Evolutionary conservation across 1,139 yeast genomes (phyloP).

Genomic region (Sugiyamaella neomexicana): DNA sequence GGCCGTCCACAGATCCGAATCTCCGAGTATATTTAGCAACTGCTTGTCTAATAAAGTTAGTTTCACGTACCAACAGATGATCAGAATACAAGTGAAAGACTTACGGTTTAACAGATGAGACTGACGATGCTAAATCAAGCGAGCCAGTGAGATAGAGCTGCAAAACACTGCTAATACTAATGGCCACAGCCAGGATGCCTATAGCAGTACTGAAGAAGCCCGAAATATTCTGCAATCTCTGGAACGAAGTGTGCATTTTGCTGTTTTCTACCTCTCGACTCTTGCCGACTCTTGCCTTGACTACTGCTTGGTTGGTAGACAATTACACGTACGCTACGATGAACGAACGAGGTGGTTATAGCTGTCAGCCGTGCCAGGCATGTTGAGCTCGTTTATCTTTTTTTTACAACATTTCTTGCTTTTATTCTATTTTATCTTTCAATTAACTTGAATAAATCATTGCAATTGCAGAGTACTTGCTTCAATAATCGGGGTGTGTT

Average conservation of each 20-base stretch:
- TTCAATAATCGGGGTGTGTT: no score
- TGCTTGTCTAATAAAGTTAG: slow-evolving; percentile 14
- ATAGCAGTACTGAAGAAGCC: slow-evolving; percentile 38
- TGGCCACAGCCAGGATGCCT: slow-evolving; percentile 31
- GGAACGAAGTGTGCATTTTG: slow-evolving; percentile 26
- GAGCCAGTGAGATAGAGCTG: slow-evolving; percentile 37
- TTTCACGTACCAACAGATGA: not conserved
- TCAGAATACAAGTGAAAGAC: slow-evolving; percentile 9
- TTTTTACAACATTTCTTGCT: not conserved
- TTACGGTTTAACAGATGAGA: slow-evolving; percentile 33
- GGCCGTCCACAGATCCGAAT: slow-evolving; percentile 68
- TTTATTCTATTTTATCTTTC: not conserved
- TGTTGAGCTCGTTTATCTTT: no score
- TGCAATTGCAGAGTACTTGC: no score
- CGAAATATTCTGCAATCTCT: slow-evolving; percentile 34
- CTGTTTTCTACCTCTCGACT: not conserved
- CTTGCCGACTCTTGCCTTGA: no score
- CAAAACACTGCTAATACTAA: slow-evolving; percentile 34
- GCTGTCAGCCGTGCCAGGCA: no score
- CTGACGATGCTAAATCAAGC: slow-evolving; percentile 29
- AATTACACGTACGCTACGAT: not conserved
- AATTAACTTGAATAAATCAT: not conserved
- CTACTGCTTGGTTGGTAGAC: not conserved
- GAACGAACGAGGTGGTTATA: no score
- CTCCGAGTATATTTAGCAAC: slow-evolving; percentile 58